Base-by-base conservation (phyloP, 257 asterid species). In the Asclepias syriaca region DNA sequence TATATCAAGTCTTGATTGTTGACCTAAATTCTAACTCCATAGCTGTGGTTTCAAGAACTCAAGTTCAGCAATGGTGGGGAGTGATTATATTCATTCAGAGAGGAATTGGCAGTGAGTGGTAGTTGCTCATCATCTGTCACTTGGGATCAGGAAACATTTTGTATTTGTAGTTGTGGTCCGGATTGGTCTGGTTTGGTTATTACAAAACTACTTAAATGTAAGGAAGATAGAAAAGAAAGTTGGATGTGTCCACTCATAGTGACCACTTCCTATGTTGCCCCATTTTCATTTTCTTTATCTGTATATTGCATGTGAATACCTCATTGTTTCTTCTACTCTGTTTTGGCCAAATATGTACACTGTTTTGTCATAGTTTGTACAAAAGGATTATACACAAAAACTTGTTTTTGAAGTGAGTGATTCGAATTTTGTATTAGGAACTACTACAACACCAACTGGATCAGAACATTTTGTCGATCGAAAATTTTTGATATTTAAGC, bases 261-360 rank as follows among this genome's bases (percentile, higher is more conserved):
- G 60, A 40, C 51, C 57, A 22, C 72, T 40, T 4, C 61, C 55
- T 18, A 19, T 6, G 21, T 50, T 59, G 14, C 39, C 59, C 13
- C 48, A 43, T 43, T 43, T 43, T 43, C 7, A 48, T 14, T 59
- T 10, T 43, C 10, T 43, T 43, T 43, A 48, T 14, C 46, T 5
- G 7, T 14, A 34, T 2, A 55, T 6, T 56, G 73, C 77, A 74
- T 74, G 72, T 65, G 72, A 74, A 66, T 43, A 54, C 34, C 59
- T 54, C 72, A 8, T 15, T n/a, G 8, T 16, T 54, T 61, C 24
- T 39, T 61, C n/a, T 27, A 40, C 34, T 48, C 61, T 46, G 37
- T 60, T 72, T 72, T 60, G 39, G 37, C 39, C 55, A 60, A 29
- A 29, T 72, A 32, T 72, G 40, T 10, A 60, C 55, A 2, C 54